Conservation (phyloP, 1,139 yeast genomes). For the Meyerozyma elateridarum region DNA sequence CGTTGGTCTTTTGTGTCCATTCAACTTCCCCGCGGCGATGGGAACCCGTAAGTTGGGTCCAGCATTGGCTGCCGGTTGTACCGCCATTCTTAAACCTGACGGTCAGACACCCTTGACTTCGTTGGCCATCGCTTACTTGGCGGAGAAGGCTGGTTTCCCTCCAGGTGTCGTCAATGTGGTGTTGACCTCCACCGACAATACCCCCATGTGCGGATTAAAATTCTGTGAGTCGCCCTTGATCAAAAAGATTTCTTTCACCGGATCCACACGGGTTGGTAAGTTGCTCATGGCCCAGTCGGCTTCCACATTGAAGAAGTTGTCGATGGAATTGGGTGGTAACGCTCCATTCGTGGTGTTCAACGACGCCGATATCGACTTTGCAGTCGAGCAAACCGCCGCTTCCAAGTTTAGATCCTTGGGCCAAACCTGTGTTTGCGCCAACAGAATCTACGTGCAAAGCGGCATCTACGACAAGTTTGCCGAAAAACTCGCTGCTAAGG, state of each 20-base stretch:
- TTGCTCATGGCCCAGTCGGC: constrained; percentile 74
- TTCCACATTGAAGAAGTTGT: constrained; percentile 72
- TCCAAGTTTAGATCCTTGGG: constrained; percentile 73
- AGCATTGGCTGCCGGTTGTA: constrained; percentile 47
- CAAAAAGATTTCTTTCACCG: constrained; percentile 83
- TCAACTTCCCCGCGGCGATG: constrained; percentile 48
- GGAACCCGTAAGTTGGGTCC: constrained; percentile 46
- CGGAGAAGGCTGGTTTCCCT: constrained; percentile 42
- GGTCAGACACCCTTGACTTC: constrained; percentile 43
- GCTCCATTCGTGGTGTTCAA: constrained; percentile 88
- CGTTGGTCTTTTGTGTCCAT: constrained; percentile 45
- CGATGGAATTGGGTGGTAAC: constrained; percentile 90
- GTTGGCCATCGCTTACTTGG: constrained; percentile 41
- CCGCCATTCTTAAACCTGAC: constrained; percentile 44
- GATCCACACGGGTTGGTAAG: constrained; percentile 83
- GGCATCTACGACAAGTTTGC: constrained; percentile 58
- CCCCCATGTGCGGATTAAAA: constrained; percentile 23
- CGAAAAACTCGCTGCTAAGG: constrained; percentile 41
- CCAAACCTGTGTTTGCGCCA: constrained; percentile 82
- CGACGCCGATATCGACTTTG: constrained; percentile 74
- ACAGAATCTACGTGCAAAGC: constrained; percentile 65
- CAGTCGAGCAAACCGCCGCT: constrained; percentile 54
- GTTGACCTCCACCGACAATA: constrained; percentile 50
- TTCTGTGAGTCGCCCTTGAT: constrained; percentile 66
- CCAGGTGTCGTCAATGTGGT: constrained; percentile 42